Evolutionary conservation across 257 asterid genomes (phyloP), one percentile per base, ranked within the genome.

Genomic region (Coffea eugenioides): DNA sequence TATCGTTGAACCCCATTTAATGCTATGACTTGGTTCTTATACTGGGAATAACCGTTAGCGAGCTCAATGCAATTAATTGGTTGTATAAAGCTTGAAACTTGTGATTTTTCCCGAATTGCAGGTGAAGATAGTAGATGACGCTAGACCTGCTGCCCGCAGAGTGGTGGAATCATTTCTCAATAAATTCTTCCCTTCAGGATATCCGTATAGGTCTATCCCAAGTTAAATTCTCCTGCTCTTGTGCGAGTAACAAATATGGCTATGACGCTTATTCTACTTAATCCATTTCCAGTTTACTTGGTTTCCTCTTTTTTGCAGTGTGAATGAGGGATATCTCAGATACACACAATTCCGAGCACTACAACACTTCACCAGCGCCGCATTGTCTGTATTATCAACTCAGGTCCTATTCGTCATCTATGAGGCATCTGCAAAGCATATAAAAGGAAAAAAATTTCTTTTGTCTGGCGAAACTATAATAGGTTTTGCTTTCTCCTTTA

Each of bases 311-410:
- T 65, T 82, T 75, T 88, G 80, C 97, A 95, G 99, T 84, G 98
- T 95, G 81, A 93, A 85, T 74, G 98, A 95, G 87, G 99, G 99
- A 56, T 95, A 91, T 87, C 97, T 93, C 71, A 87, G 94, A 88
- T 95, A 95, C 91, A 94, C 99, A 54, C 94, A 93, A 77, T 95
- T 93, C 74, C 95, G 98, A 43, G 98, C 99, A 56, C 85, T 95
- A 78, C 99, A 95, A 82, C 99, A 95, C 90, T 90, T 95, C 85
- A 79, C 96, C 75, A 95, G 99, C 84, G 99, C 99, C 54, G 83
- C 97, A 74, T 88, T 95, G 74, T 95, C 97, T 41, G 98, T 93
- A 45, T 85, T 95, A 82, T 95, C 99, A 61, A 94, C 99, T 86
- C 99, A 96, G 98, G 99, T 96, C 85, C 85, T 87, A 84, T 87